A percentile compares a stretch with the other conserved stretches of the same genome.
These are phyloP conservation scores for Lanmaoa rubissima DNA, from an alignment of 768 basidiomycete genomes.

Conservation along the genomic window DNA sequence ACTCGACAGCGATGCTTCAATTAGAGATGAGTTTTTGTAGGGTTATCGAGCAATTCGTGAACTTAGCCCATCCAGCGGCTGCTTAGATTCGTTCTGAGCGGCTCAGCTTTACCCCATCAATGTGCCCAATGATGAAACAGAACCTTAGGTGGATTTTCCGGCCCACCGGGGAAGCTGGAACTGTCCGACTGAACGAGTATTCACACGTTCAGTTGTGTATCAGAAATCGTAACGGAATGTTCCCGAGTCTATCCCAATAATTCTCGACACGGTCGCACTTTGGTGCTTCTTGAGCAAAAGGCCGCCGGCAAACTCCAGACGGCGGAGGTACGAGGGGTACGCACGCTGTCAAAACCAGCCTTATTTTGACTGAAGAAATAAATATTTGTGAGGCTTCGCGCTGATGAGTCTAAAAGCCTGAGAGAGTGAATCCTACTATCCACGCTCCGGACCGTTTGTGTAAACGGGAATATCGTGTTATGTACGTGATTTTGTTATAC, in stretches of 20 bases:
- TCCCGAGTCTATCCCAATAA: slow-evolving; percentile 9
- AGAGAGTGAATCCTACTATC: slow-evolving; percentile 15
- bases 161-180: background rate
- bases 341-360: slow-evolving; percentile 26
- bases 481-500: slow-evolving; percentile 30
- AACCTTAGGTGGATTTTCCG: slow-evolving; percentile 13
- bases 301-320: slow-evolving; percentile 13
- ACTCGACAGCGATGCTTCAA: slow-evolving; percentile 4
- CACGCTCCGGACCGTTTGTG: slow-evolving; percentile 10
- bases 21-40: background rate
- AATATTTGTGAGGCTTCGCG: slow-evolving; percentile 10
- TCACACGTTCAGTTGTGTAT: slow-evolving; percentile 13
- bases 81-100: background rate
- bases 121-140: slow-evolving; percentile 5
- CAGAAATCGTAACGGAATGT: slow-evolving; percentile 4
- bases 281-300: slow-evolving; percentile 1
- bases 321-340: slow-evolving; percentile 13
- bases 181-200: background rate
- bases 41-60: background rate
- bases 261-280: slow-evolving; percentile 14
- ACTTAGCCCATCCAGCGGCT: background rate
- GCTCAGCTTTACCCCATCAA: slow-evolving; percentile 9
- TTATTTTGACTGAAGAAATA: slow-evolving; percentile 8
- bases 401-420: slow-evolving; percentile 26
- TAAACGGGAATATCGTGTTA: slow-evolving; percentile 5